These are phyloP conservation scores for Populus tomentosa DNA, from an alignment of 441 rosid species.

Conservation along the genomic window DNA sequence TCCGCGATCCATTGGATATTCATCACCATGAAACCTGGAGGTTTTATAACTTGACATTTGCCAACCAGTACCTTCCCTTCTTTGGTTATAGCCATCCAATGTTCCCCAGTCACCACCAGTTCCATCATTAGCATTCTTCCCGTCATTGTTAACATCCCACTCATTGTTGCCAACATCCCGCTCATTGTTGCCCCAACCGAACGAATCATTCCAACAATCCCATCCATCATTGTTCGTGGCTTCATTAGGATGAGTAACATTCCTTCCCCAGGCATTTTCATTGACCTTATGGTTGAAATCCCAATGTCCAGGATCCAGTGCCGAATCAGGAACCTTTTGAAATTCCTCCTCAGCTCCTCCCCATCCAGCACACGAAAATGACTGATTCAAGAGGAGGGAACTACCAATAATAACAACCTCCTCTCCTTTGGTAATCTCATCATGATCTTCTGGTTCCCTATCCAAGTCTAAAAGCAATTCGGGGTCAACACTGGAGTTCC, in stretches of 20 bases:
- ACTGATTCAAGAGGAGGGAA: conserved; percentile 32
- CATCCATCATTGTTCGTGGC: conserved; percentile 23
- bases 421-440: conserved; percentile 23
- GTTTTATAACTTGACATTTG: conserved; percentile 39
- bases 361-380: conserved; percentile 61
- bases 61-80: conserved; percentile 26
- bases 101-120: conserved; percentile 31
- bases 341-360: conserved; percentile 51
- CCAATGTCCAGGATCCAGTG: conserved; percentile 24
- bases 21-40: conserved; percentile 29
- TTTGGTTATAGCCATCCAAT: conserved; percentile 29
- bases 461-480: conserved; percentile 59
- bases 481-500: conserved; percentile 64
- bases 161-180: too few species aligned
- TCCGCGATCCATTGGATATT: conserved; percentile 34
- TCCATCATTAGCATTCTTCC: conserved; percentile 16
- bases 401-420: conserved; percentile 43
- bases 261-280: conserved; percentile 21
- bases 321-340: conserved; percentile 18
- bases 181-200: conserved; percentile 16
- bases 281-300: conserved; percentile 8
- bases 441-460: conserved; percentile 30
- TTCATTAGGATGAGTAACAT: conserved; percentile 10
- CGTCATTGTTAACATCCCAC: conserved; percentile 21
- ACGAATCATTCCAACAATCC: conserved; percentile 24